Evolutionary conservation across 108 stramenopile species (phyloP), one percentile per base, ranked within the genome.

Genomic region (Nannochloropsis gaditana): DNA sequence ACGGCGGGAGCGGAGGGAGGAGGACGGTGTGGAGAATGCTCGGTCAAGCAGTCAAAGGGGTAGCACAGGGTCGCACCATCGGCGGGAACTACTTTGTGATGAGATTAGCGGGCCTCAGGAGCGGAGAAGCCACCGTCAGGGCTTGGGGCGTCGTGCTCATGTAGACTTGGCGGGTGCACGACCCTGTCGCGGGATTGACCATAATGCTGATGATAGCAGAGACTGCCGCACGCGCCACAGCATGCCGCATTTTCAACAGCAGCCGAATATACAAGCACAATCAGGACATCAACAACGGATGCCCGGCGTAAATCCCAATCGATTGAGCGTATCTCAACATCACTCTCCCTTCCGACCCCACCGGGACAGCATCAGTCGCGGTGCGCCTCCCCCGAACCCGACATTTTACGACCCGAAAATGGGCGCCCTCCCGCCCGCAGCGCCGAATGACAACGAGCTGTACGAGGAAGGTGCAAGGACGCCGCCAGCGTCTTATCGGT

Each of bases 321-420:
- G 59, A 1, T n/a, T 73, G 19, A 73, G 59, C 59, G 59, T 73
- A 15, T n/a, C n/a, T n/a, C 59, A 73, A n/a, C 59, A 73, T 1
- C 59, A 73, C 6, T 73, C 59, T 73, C 59, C 59, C 59, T n/a
- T 73, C 19, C 59, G 59, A 15, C 15, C 59, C 59, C 59, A 73
- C 59, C 59, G 59, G 59, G 59, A 73, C 19, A 73, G 59, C 59
- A 73, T 73, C 59, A 73, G 59, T n/a, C 59, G 59, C 59, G 59
- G 59, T n/a, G 59, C 59, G 19, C 59, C 59, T 73, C 59, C 59
- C n/a, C 59, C 59, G 19, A 73, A 73, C 59, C 59, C 59, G 19
- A 73, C n/a, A n/a, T 73, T 73, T 6, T n/a, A 73, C 59, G 59
- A 73, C 59, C 59, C 59, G 19, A 73, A 73, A 73, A 73, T 73